phyloP scores from a whole-genome alignment of 1,284 basidiomycete species.

The Peniophora sp. region DNA sequence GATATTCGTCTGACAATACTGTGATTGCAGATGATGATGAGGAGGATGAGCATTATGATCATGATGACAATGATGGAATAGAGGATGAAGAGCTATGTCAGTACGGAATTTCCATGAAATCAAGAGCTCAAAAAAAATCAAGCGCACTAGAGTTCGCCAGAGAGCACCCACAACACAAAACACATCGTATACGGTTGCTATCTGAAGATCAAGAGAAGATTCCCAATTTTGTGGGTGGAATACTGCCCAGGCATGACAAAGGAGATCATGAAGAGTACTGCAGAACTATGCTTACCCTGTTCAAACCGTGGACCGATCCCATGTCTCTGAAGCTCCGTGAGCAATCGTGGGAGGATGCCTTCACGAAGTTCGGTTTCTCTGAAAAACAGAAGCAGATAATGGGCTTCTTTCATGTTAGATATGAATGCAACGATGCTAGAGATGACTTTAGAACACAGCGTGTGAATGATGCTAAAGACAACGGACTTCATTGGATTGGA shows the following conservation, averaged over 20 bases:
- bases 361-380: background rate
- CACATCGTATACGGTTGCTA: conserved; percentile 6
- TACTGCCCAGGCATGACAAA: conserved; percentile 11
- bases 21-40: background rate
- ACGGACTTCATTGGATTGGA: background rate
- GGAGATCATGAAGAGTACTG: conserved; percentile 16
- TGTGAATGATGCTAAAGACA: background rate
- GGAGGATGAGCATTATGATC: background rate
- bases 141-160: conserved; percentile 3
- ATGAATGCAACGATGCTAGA: conserved; percentile 18
- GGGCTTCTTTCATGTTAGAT: conserved; percentile 8
- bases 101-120: background rate
- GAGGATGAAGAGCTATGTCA: background rate
- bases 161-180: conserved; percentile 9
- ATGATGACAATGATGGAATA: background rate
- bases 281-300: background rate
- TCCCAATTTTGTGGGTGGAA: conserved; percentile 11
- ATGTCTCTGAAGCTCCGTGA: background rate
- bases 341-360: background rate
- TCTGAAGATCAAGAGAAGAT: conserved; percentile 4
- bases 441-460: conserved; percentile 14
- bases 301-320: background rate
- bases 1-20: background rate
- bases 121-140: background rate
- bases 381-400: background rate